phyloP scores from a whole-genome alignment of 2,329 filamentous ascomycete genomes.

The Sarocladium oryzae region DNA sequence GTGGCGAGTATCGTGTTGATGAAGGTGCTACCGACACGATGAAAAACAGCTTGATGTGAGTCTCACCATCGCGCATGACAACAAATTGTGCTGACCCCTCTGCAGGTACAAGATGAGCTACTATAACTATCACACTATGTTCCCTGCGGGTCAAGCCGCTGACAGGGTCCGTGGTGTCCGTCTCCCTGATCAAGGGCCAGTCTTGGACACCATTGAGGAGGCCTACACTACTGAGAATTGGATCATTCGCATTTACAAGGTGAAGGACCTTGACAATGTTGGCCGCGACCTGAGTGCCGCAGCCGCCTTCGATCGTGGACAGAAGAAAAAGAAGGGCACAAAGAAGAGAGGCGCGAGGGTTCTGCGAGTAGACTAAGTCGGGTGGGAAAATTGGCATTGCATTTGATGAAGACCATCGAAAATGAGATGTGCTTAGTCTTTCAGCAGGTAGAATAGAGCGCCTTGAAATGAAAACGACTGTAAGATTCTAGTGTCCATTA shows the following conservation, averaged over 20 bases:
- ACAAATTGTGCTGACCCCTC: constrained; percentile 13
- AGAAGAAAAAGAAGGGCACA: constrained; percentile 73
- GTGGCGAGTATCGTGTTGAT: constrained; percentile 93
- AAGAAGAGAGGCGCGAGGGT: constrained; percentile 69
- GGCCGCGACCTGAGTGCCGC: constrained; percentile 74
- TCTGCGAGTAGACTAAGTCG: constrained; percentile 61
- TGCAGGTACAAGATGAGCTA: constrained; percentile 99
- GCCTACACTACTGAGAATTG: constrained; percentile 99
- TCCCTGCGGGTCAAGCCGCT: constrained; percentile 81
- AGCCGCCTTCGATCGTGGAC: constrained; percentile 66
- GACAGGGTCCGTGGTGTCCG: constrained; percentile 81
- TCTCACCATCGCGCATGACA: constrained; percentile 18
- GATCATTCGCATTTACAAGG: constrained; percentile 99
- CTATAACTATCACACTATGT: constrained; percentile 91
- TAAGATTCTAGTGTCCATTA: no score
- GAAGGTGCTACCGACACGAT: constrained; percentile 90
- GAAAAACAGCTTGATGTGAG: constrained; percentile 99
- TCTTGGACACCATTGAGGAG: constrained; percentile 86
- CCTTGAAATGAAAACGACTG: constrained; percentile 32
- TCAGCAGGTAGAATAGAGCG: constrained; percentile 26
- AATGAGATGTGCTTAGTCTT: constrained; percentile 12
- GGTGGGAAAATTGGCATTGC: not conserved
- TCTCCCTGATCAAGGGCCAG: constrained; percentile 77
- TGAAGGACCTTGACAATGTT: constrained; percentile 96
- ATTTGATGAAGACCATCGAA: not conserved